Percentiles rank a stretch among this genome's conserved stretches.
phyloP scores from a whole-genome alignment of 345 rosid species.

The Arabidopsis suecica region DNA sequence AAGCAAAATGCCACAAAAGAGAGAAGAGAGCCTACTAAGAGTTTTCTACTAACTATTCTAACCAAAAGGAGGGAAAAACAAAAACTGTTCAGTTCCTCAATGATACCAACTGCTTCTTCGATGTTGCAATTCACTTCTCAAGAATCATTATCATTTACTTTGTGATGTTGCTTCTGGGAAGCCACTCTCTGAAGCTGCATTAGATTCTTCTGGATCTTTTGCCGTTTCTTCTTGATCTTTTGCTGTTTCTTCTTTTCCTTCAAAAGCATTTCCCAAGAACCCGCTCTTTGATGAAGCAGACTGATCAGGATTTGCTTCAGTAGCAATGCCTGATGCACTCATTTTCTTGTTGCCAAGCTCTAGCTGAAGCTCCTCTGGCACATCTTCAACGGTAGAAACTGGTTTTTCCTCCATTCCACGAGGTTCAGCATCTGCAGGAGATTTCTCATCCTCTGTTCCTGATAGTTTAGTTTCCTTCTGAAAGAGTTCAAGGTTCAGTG shows the following conservation, averaged over 20 bases:
- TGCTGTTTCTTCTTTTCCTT: conserved; percentile 15
- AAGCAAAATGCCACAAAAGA: conserved; percentile 22
- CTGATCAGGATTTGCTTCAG: conserved; percentile 26
- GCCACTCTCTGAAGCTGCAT: conserved; percentile 33
- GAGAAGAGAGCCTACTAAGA: conserved; percentile 12
- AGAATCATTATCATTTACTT: conserved; percentile 25
- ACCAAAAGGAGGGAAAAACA: conserved; percentile 13
- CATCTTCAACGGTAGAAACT: conserved; percentile 43
- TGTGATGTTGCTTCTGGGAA: conserved; percentile 28
- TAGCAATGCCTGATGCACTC: conserved; percentile 26
- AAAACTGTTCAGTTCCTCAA: conserved; percentile 19
- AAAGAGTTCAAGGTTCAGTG: conserved; percentile 43
- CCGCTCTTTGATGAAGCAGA: conserved; percentile 29
- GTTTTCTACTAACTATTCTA: conserved; percentile 24
- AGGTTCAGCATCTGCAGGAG: conserved; percentile 35
- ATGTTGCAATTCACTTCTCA: conserved; percentile 37
- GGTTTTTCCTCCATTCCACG: conserved; percentile 42
- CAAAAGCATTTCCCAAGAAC: conserved; percentile 15
- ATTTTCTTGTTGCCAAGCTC: conserved; percentile 46
- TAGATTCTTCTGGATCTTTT: conserved; percentile 18
- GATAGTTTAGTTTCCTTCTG: conserved; percentile 36
- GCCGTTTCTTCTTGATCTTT: not conserved
- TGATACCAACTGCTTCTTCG: conserved; percentile 28
- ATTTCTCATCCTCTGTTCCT: conserved; percentile 35
- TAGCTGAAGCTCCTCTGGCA: conserved; percentile 46